Percentiles rank a stretch among this genome's conserved stretches.
Conservation (phyloP, 345 rosid species). For the Balakata baccata region DNA sequence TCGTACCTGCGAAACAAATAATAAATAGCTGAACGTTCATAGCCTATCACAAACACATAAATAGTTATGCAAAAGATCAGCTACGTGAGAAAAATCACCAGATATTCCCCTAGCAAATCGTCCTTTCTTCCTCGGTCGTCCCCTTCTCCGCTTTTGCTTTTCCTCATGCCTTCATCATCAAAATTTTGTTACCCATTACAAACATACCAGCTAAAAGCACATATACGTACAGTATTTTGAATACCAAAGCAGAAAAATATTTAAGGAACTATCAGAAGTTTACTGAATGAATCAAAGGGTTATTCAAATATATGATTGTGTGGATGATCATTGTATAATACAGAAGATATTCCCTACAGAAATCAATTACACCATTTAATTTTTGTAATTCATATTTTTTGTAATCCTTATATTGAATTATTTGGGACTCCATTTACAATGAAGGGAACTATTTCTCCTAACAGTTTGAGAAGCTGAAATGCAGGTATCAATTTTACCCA, state of each 20-base stretch:
- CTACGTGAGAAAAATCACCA: background rate
- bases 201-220: background rate
- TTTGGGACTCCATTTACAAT: no score
- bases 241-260: background rate
- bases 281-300: no score
- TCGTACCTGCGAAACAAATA: background rate
- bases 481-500: background rate
- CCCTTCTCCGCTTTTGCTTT: constrained; percentile 5
- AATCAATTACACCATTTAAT: no score
- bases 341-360: no score
- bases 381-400: no score
- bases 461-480: no score
- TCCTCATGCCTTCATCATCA: constrained; percentile 1
- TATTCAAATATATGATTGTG: no score
- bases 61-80: background rate
- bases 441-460: no score
- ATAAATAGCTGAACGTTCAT: background rate
- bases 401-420: no score
- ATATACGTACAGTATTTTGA: background rate
- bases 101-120: background rate
- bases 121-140: constrained; percentile 18
- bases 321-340: no score
- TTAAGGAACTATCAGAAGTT: background rate
- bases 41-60: background rate
- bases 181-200: background rate